Evolutionary conservation across 78 protist species (phyloP), one percentile per base, ranked within the genome.

Genomic region (Protostelium mycophagum): DNA sequence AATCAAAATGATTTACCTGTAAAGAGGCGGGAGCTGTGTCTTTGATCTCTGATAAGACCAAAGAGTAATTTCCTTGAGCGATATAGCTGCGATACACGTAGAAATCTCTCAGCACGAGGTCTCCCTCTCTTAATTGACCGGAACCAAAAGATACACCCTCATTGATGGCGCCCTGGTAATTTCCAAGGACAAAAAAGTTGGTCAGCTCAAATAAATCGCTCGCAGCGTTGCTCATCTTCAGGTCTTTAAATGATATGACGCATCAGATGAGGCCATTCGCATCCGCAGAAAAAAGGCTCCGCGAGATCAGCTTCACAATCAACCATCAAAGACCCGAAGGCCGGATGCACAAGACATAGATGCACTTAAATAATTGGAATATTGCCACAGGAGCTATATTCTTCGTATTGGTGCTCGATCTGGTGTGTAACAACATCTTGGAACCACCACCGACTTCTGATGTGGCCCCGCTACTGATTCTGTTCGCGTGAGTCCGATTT

Each of bases 111-210:
- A 28, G n/a, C 39, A 89, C 89, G 0, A 34, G 35, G 35, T 39
- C 73, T 39, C 87, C 85, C 31, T 90, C 88, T 37, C 35, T 0
- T 37, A 92, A 37, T 85, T 38, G 87, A 86, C 85, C 89, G 16
- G 88, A 38, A 51, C 87, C 89, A 73, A 89, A 89, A 34, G 89
- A 86, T 31, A 92, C 90, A 34, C 73, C 73, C 16, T 92, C 94
- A 86, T 92, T 92, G 88, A 92, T 88, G 28, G 90, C 87, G 9
- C 85, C 86, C 51, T 92, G 94, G 37, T 92, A 92, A 31, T 92
- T 92, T 28, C 91, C 94, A 0, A 92, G 51, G 37, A 87, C 89
- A 86, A 38, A 92, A n/a, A 83, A 92, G 35, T 92, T 92, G 38
- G 84, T 92, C 36, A 88, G 39, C 38, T 92, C 94, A 37, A 88